Percentiles rank a stretch among this genome's conserved stretches.
phyloP scores from a whole-genome alignment of 139 green algal species.

The Chlorella ohadii region DNA sequence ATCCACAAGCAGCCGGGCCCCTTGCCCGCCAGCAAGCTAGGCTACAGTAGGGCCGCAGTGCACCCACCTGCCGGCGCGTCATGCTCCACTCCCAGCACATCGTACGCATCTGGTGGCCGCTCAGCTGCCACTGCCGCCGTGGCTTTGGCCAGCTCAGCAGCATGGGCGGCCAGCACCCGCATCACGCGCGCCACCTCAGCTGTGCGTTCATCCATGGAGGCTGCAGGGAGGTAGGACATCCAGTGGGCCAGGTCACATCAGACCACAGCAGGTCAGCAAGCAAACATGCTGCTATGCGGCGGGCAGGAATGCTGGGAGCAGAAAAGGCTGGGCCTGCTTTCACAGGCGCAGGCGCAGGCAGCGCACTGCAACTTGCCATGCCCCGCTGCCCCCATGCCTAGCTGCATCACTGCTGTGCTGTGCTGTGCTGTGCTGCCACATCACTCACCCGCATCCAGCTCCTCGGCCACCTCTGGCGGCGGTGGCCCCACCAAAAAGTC shows the following conservation, averaged over 20 bases:
- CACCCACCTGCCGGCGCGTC: constrained; percentile 7
- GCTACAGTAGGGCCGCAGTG: too few relatives aligned
- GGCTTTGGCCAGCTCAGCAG: constrained; percentile 3
- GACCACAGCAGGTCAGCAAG: constrained; percentile 56
- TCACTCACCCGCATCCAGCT: constrained; percentile 51
- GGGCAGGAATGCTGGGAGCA: too few relatives aligned
- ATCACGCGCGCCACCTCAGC: constrained; percentile 69
- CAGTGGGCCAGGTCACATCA: too few relatives aligned
- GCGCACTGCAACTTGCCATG: not conserved
- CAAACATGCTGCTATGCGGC: constrained; percentile 27
- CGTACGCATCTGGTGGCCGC: constrained; percentile 63
- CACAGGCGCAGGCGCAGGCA: not conserved
- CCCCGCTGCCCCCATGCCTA: not conserved
- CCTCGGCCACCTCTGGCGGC: constrained; percentile 72
- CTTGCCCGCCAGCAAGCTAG: not conserved
- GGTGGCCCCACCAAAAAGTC: constrained; percentile 69
- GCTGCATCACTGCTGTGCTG: too few relatives aligned
- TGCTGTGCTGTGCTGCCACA: too few relatives aligned
- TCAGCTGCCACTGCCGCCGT: constrained; percentile 3
- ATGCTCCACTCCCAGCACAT: constrained; percentile 68
- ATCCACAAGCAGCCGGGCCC: not conserved
- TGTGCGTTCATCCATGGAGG: constrained; percentile 48
- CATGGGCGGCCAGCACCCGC: constrained; percentile 42
- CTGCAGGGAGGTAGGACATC: not conserved
- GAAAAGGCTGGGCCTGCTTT: not conserved